Evolutionary conservation across 23 red algal species (phyloP).

Genomic region (Gracilariopsis chorda): DNA sequence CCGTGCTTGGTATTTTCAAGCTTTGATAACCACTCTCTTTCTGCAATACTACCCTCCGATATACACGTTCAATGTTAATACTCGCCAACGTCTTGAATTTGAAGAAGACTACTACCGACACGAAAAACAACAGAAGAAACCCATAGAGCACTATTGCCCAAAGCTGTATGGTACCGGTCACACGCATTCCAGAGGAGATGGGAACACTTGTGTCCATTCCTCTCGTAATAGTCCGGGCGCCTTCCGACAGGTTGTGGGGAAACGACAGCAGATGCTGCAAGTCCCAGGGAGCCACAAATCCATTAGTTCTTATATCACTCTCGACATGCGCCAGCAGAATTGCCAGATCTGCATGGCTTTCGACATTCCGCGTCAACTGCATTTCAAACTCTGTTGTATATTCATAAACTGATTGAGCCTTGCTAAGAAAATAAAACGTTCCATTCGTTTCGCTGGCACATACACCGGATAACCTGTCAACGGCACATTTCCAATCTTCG

Average conservation of each 20-base stretch:
- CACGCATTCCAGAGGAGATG: background rate
- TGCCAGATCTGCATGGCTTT: background rate
- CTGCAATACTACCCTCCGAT: background rate
- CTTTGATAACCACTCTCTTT: background rate
- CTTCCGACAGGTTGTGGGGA: background rate
- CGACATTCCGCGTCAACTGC: background rate
- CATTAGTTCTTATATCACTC: background rate
- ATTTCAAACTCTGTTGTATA: background rate
- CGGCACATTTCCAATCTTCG: background rate
- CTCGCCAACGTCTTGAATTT: background rate
- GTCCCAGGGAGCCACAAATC: background rate
- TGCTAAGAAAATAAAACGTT: background rate
- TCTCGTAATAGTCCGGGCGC: background rate
- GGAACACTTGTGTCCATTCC: background rate
- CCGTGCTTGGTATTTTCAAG: background rate
- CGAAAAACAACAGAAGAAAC: background rate
- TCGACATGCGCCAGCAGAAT: background rate
- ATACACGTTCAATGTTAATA: background rate
- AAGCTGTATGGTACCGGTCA: background rate
- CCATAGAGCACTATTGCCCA: background rate
- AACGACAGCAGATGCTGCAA: background rate
- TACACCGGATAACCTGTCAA: background rate
- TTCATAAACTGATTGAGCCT: too few relatives aligned
- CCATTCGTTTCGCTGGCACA: background rate
- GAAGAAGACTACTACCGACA: background rate